A percentile compares a stretch with the other conserved stretches of the same genome.
These are phyloP conservation scores for Phylloporus sp. DNA, from an alignment of 768 basidiomycete genomes.

Conservation along the genomic window DNA sequence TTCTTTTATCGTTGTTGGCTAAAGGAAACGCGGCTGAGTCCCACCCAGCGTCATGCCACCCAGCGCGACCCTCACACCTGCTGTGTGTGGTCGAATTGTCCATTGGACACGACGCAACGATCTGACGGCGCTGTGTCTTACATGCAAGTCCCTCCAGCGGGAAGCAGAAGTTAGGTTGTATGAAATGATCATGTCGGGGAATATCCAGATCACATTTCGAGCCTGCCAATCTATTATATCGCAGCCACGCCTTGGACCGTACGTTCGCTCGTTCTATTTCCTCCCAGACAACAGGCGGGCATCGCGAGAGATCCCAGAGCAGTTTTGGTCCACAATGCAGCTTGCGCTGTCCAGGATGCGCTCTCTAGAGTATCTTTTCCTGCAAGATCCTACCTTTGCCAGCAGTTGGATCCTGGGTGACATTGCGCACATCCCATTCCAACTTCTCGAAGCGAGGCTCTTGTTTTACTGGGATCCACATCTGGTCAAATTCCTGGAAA, in stretches of 20 bases:
- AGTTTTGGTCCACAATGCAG: slow-evolving; percentile 46
- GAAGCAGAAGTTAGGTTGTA: slow-evolving; percentile 49
- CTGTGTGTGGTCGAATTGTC: slow-evolving; percentile 41
- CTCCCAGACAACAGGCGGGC: slow-evolving; percentile 30
- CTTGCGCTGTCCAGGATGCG: slow-evolving; percentile 40
- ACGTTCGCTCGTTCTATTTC: slow-evolving; percentile 44
- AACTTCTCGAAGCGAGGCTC: slow-evolving; percentile 47
- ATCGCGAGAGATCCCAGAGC: slow-evolving; percentile 19
- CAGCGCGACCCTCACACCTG: slow-evolving; percentile 36
- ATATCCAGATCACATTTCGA: slow-evolving; percentile 32
- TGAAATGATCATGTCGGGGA: slow-evolving; percentile 36
- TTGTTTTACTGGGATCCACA: slow-evolving; percentile 47
- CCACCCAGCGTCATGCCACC: slow-evolving; percentile 12
- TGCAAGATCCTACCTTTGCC: slow-evolving; percentile 37
- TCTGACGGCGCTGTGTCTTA: slow-evolving; percentile 41
- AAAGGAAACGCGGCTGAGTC: background rate
- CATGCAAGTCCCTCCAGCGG: slow-evolving; percentile 44
- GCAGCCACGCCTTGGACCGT: slow-evolving; percentile 34
- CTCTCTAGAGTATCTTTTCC: slow-evolving; percentile 41
- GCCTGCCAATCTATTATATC: slow-evolving; percentile 39
- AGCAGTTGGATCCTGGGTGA: slow-evolving; percentile 48
- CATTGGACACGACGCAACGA: slow-evolving; percentile 35
- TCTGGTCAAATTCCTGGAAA: slow-evolving; percentile 45
- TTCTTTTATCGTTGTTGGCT: background rate
- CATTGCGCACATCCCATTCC: slow-evolving; percentile 38